Conservation (phyloP, 31 red algal species). For the Bonnemaisonia californica region DNA sequence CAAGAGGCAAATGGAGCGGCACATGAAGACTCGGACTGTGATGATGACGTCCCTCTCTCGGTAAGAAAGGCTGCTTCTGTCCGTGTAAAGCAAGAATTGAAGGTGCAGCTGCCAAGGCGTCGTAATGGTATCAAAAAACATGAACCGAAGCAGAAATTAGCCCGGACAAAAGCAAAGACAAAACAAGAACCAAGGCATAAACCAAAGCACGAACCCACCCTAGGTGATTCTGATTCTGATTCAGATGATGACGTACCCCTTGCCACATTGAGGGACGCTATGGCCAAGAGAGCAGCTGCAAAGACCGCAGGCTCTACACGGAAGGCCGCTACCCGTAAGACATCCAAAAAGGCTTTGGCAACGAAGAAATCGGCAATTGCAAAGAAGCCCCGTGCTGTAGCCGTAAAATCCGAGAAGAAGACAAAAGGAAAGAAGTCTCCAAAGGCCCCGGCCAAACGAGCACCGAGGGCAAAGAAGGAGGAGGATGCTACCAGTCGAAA, state of each 20-base stretch:
- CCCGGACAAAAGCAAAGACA: not conserved
- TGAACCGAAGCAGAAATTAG: not conserved
- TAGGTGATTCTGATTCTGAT: not conserved
- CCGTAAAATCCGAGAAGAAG: not conserved
- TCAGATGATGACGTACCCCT: conserved; percentile 33
- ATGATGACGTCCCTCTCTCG: not conserved
- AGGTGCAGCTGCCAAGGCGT: not conserved
- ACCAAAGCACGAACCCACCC: not conserved
- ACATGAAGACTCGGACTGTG: conserved; percentile 8
- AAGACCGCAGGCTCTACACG: not conserved
- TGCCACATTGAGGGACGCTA: not conserved
- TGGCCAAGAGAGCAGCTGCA: not conserved
- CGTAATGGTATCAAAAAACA: not conserved
- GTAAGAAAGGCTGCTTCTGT: not conserved
- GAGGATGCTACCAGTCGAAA: conserved; percentile 48
- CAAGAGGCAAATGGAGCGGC: not conserved
- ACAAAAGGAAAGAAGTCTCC: not conserved
- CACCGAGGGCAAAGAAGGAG: conserved; percentile 3
- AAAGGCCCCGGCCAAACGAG: not conserved
- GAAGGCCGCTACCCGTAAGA: not conserved
- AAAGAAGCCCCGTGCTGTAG: conserved; percentile 43
- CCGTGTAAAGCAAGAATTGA: not conserved
- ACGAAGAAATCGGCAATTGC: not conserved
- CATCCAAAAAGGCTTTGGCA: not conserved
- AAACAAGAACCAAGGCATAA: not conserved